Conservation (phyloP, 306 rosid genomes). For the Carpinus viminea region DNA sequence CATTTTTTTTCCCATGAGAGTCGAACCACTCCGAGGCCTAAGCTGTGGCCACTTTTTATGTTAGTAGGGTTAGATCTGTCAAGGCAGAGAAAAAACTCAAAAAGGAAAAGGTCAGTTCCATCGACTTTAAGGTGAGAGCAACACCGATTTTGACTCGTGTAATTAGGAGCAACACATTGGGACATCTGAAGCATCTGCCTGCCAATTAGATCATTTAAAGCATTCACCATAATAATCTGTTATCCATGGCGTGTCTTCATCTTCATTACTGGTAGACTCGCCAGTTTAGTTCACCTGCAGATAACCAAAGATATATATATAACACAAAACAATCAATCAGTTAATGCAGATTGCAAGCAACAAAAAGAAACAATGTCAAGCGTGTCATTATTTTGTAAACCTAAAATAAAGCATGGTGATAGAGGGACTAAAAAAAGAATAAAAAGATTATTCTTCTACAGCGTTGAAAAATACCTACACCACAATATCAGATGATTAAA, state of each 20-base stretch:
- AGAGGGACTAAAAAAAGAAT: too few species aligned
- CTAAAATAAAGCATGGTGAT: too few species aligned
- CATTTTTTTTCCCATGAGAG: neutral
- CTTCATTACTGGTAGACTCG: slow-evolving; percentile 10
- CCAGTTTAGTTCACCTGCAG: slow-evolving; percentile 39
- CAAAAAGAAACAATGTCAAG: neutral
- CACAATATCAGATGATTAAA: neutral
- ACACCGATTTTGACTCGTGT: slow-evolving; percentile 7
- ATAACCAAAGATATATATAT: neutral
- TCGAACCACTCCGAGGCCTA: neutral
- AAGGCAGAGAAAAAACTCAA: slow-evolving; percentile 9
- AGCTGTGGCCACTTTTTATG: neutral
- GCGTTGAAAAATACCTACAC: neutral
- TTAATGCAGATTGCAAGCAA: neutral
- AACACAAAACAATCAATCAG: neutral
- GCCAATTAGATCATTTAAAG: slow-evolving; percentile 34
- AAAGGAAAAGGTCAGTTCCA: slow-evolving; percentile 22
- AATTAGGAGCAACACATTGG: slow-evolving; percentile 21
- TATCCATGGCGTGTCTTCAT: neutral
- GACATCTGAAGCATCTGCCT: slow-evolving; percentile 21
- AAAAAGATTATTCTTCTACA: neutral
- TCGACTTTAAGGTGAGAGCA: slow-evolving; percentile 28
- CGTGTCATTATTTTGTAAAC: too few species aligned
- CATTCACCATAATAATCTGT: slow-evolving; percentile 21
- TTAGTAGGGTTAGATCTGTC: slow-evolving; percentile 2